phyloP scores from a whole-genome alignment of 1,284 basidiomycete species.

The Ganoderma multipileum region DNA sequence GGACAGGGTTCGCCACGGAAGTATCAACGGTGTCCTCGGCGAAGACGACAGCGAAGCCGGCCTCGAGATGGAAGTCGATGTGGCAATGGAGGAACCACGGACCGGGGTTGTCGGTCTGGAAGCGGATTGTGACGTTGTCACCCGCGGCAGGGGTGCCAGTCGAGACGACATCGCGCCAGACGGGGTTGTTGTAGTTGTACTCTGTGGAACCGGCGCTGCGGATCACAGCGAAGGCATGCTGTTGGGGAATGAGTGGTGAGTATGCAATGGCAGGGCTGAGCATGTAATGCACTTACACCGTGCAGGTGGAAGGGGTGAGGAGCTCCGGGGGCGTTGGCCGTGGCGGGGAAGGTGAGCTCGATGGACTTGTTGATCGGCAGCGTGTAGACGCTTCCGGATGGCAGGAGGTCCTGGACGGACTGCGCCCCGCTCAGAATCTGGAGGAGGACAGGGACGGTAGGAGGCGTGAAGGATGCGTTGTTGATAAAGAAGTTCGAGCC shows the following conservation, averaged over 20 bases:
- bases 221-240: constrained; percentile 41
- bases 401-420: constrained; percentile 38
- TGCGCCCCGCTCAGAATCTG: constrained; percentile 38
- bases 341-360: constrained; percentile 43
- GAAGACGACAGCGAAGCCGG: constrained; percentile 37
- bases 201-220: constrained; percentile 37
- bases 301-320: constrained; percentile 51
- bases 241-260: background rate
- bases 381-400: constrained; percentile 39
- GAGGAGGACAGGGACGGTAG: constrained; percentile 40
- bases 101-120: constrained; percentile 35
- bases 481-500: constrained; percentile 38
- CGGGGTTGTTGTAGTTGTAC: constrained; percentile 44
- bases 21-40: constrained; percentile 35
- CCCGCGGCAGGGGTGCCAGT: constrained; percentile 34
- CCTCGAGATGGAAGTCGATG: constrained; percentile 38
- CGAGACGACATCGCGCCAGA: constrained; percentile 42
- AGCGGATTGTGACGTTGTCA: constrained; percentile 42
- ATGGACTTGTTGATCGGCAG: constrained; percentile 41
- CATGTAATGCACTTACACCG: constrained; percentile 38
- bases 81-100: constrained; percentile 39
- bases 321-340: constrained; percentile 35
- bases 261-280: background rate
- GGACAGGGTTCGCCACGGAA: constrained; percentile 25
- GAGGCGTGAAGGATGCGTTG: constrained; percentile 32